A percentile compares a stretch with the other conserved stretches of the same genome.
Conservation (phyloP, 140 eudicot genomes). For the Cichorium intybus region DNA sequence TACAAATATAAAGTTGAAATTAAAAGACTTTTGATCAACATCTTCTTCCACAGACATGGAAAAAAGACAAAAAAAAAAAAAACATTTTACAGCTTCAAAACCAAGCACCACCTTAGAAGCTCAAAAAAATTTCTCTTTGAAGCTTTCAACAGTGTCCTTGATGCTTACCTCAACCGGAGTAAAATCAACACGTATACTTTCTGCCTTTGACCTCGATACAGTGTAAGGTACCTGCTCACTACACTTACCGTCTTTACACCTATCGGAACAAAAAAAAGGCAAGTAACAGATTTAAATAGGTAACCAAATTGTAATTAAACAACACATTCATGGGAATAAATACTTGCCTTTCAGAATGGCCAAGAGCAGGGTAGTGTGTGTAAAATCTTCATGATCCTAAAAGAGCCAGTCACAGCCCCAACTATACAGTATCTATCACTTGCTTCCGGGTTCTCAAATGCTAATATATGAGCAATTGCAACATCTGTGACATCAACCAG, state of each 20-base stretch:
- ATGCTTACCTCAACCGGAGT: conserved; percentile 41
- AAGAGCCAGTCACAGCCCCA: conserved; percentile 21
- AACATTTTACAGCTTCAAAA: too few relatives aligned
- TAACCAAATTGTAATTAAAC: too few relatives aligned
- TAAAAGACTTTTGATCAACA: too few relatives aligned
- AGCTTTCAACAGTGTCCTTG: conserved; percentile 49
- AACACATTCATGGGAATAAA: too few relatives aligned
- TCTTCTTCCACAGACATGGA: too few relatives aligned
- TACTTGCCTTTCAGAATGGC: conserved; percentile 28
- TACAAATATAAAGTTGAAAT: too few relatives aligned
- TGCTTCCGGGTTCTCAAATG: conserved; percentile 48
- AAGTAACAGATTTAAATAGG: background rate
- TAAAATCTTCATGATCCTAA: conserved; percentile 28
- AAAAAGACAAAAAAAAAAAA: too few relatives aligned
- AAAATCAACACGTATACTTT: conserved; percentile 43
- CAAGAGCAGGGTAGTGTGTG: conserved; percentile 37
- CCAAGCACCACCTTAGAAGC: conserved; percentile 18
- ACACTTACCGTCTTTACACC: conserved; percentile 26
- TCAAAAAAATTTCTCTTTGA: conserved; percentile 38
- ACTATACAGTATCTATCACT: conserved; percentile 45
- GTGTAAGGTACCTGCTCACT: conserved; percentile 15
- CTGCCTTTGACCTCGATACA: conserved; percentile 39
- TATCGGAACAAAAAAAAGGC: background rate
- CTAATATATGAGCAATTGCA: conserved; percentile 50
- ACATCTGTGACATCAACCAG: conserved; percentile 66